These are phyloP conservation scores for Tolypocladium tundrense DNA, from an alignment of 2,329 filamentous ascomycete species.

Conservation along the genomic window DNA sequence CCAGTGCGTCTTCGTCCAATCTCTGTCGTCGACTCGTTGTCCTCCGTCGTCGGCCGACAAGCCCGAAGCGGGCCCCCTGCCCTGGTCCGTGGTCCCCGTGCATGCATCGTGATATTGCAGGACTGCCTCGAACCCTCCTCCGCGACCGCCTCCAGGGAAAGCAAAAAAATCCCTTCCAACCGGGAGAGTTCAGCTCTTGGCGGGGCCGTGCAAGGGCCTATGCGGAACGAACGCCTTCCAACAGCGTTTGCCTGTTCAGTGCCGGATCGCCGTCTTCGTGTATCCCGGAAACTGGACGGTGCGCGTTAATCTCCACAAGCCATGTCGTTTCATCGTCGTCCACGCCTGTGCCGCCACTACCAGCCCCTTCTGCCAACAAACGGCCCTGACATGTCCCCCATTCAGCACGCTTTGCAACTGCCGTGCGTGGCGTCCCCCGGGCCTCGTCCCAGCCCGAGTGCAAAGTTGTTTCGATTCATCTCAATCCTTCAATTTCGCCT, in stretches of 20 bases:
- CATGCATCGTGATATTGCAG: constrained; percentile 1
- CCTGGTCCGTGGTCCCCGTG: neutral
- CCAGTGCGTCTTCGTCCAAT: neutral
- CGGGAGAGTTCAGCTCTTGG: neutral
- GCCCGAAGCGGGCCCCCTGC: neutral
- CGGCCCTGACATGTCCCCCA: neutral
- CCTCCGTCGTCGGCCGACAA: neutral
- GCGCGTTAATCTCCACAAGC: neutral
- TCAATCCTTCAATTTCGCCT: neutral
- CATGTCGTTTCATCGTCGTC: neutral
- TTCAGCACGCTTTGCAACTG: neutral
- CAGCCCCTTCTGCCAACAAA: neutral
- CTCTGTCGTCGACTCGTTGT: neutral
- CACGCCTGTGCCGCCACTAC: neutral
- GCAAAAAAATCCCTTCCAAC: neutral
- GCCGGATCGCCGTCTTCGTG: neutral
- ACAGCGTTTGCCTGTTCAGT: neutral
- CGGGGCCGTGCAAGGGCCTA: neutral
- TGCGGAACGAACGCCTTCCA: no score
- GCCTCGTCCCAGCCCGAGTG: neutral
- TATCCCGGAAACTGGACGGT: neutral
- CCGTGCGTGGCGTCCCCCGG: neutral
- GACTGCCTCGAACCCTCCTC: neutral
- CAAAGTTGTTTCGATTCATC: neutral
- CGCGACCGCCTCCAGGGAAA: neutral